Conservation (phyloP, 192 early-diverging fungal species). For the Backusella tuberculispora region DNA sequence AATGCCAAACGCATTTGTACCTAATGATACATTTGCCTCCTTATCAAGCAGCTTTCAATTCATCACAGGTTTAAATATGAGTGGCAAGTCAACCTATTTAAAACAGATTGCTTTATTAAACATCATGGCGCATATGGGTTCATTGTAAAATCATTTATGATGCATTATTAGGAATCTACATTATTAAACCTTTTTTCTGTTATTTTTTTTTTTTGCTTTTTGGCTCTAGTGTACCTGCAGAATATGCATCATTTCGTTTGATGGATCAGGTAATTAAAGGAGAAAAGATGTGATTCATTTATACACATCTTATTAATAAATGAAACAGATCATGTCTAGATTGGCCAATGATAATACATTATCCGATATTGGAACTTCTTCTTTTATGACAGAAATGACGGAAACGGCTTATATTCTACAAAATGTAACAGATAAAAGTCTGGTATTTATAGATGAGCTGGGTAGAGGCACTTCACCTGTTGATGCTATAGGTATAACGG, state of each 20-base stretch:
- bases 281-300: slow-evolving; percentile 22
- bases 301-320: background rate
- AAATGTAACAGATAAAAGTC: slow-evolving; percentile 63
- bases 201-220: too few relatives aligned
- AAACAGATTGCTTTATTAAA: slow-evolving; percentile 76
- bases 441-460: slow-evolving; percentile 93
- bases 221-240: slow-evolving; percentile 77
- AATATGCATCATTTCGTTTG: slow-evolving; percentile 75
- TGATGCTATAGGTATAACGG: slow-evolving; percentile 76
- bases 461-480: slow-evolving; percentile 71
- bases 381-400: slow-evolving; percentile 89
- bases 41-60: slow-evolving; percentile 66
- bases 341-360: slow-evolving; percentile 71
- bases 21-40: slow-evolving; percentile 73
- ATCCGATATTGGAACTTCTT: slow-evolving; percentile 62
- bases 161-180: background rate
- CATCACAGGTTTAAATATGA: slow-evolving; percentile 93
- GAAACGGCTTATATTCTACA: slow-evolving; percentile 84
- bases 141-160: slow-evolving; percentile 54
- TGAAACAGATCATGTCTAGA: slow-evolving; percentile 66
- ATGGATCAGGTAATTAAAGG: slow-evolving; percentile 46
- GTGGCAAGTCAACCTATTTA: slow-evolving; percentile 88
- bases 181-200: too few relatives aligned
- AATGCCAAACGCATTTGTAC: slow-evolving; percentile 52
- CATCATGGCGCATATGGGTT: slow-evolving; percentile 88